Conservation (phyloP, 768 basidiomycete genomes). For the Boletus patriciae region DNA sequence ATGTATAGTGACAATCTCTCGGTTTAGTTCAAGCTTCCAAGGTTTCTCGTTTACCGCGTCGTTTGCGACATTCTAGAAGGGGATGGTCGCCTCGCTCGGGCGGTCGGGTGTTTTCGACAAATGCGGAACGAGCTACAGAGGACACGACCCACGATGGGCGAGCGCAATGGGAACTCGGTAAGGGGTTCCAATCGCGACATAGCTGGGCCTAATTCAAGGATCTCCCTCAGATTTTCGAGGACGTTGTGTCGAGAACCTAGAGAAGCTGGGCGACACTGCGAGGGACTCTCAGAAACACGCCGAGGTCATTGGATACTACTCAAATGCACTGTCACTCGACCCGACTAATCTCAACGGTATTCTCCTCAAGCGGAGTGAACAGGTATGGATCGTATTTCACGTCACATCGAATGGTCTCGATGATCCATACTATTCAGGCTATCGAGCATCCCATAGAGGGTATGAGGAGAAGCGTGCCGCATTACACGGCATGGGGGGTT, state of each 20-base stretch:
- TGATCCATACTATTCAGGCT: too few species aligned
- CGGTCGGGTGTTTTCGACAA: background rate
- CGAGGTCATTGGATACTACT: background rate
- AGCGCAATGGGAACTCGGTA: background rate
- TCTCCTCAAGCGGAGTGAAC: conserved; percentile 5
- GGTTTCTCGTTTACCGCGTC: too few species aligned
- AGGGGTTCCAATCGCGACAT: background rate
- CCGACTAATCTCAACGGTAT: background rate
- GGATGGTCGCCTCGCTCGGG: background rate
- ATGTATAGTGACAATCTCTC: too few species aligned
- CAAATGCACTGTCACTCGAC: background rate
- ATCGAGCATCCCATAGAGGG: too few species aligned
- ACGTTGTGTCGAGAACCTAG: background rate
- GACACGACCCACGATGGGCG: background rate
- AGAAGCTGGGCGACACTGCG: background rate
- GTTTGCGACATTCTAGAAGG: too few species aligned
- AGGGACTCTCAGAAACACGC: background rate
- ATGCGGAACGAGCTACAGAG: background rate
- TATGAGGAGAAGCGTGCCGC: too few species aligned
- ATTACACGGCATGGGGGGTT: too few species aligned
- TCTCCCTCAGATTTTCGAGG: background rate
- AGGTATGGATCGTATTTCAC: background rate
- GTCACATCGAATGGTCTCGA: too few species aligned
- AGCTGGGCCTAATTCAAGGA: background rate
- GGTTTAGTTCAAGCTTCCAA: too few species aligned